These are phyloP conservation scores for Psilocybe azurescens DNA, from an alignment of 768 basidiomycete genomes.

Conservation along the genomic window DNA sequence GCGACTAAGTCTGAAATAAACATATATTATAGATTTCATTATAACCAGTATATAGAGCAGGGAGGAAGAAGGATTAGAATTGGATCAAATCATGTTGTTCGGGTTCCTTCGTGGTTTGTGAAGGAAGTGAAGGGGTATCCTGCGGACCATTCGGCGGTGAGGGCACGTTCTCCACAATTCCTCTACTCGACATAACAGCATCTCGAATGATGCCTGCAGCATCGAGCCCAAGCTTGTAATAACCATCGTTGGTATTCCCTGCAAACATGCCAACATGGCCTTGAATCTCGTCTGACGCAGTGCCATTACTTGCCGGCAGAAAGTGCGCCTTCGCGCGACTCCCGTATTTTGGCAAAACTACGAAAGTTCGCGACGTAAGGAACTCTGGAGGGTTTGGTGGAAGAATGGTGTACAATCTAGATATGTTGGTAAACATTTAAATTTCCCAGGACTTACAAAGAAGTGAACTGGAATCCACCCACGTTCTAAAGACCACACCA, in stretches of 20 bases:
- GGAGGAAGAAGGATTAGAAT: slow-evolving; percentile 4
- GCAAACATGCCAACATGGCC: slow-evolving; percentile 93
- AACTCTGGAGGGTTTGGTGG: slow-evolving; percentile 70
- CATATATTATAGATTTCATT: slow-evolving; percentile 13
- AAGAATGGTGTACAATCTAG: slow-evolving; percentile 81
- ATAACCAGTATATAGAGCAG: slow-evolving; percentile 5
- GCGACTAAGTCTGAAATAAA: slow-evolving; percentile 63
- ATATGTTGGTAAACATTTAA: neutral
- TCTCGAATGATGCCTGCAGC: slow-evolving; percentile 67
- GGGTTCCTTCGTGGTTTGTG: slow-evolving; percentile 10
- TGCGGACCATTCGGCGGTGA: neutral
- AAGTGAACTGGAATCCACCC: slow-evolving; percentile 32
- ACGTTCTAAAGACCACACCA: slow-evolving; percentile 79
- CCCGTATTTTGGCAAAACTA: slow-evolving; percentile 67
- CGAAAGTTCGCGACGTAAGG: slow-evolving; percentile 71
- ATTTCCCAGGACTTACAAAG: neutral
- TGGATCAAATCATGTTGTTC: slow-evolving; percentile 18
- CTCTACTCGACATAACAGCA: slow-evolving; percentile 45
- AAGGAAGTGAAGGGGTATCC: neutral
- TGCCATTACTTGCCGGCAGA: slow-evolving; percentile 64
- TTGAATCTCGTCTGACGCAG: slow-evolving; percentile 77
- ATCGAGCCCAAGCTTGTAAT: slow-evolving; percentile 82
- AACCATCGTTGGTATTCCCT: slow-evolving; percentile 83
- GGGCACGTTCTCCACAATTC: slow-evolving; percentile 15
- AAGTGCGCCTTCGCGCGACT: slow-evolving; percentile 60